Evolutionary conservation across 495 filamentous ascomycete species (phyloP).

Genomic region (Talaromyces adpressus): DNA sequence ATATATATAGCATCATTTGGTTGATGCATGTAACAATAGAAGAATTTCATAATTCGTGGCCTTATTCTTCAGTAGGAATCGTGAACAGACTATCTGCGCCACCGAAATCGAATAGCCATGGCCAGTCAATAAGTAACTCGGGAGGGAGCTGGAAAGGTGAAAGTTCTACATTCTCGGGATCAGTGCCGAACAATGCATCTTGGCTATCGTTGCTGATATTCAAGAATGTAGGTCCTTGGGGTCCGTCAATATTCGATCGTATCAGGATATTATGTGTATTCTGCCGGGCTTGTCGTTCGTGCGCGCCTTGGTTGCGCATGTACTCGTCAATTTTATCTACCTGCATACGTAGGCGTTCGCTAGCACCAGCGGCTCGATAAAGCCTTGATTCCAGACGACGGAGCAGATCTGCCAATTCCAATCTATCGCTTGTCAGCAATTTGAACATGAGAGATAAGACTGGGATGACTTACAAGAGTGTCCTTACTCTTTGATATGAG

Average conservation of each 20-base stretch:
- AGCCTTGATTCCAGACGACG: slow-evolving; percentile 35
- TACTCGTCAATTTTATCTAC: slow-evolving; percentile 42
- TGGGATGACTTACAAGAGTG: slow-evolving; percentile 24
- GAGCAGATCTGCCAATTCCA: slow-evolving; percentile 37
- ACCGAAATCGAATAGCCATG: slow-evolving; percentile 23
- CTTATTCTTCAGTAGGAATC: background rate
- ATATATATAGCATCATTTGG: background rate
- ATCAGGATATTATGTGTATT: background rate
- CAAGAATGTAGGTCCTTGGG: background rate
- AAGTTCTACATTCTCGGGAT: background rate
- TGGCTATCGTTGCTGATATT: background rate
- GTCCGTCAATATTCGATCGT: background rate
- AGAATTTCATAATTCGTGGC: background rate
- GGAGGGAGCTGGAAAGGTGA: slow-evolving; percentile 32
- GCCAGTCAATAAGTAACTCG: slow-evolving; percentile 30
- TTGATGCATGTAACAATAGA: background rate
- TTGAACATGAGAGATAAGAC: background rate
- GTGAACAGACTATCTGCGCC: background rate
- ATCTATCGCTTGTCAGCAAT: background rate
- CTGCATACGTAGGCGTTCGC: slow-evolving; percentile 31
- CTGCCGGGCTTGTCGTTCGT: background rate
- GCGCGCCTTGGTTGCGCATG: slow-evolving; percentile 18
- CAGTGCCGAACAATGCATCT: background rate
- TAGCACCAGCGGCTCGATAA: slow-evolving; percentile 31
- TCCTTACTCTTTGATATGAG: slow-evolving; percentile 35